Evolutionary conservation across 176 grass and related monocot species (phyloP).

Genomic region (Oryza brachyantha): DNA sequence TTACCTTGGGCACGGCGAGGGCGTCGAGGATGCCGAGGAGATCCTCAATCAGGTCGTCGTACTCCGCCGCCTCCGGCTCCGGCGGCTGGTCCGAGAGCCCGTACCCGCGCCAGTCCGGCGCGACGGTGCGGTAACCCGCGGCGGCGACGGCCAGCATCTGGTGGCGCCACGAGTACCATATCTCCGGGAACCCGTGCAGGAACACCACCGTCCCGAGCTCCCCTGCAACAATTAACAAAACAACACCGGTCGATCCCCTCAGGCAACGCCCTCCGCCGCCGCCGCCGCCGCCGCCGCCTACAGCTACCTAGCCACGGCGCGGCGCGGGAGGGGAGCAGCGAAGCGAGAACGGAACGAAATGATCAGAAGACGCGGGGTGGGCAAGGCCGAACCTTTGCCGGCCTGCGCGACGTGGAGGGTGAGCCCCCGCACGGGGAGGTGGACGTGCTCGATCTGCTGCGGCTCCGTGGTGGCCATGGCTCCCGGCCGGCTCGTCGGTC

Average conservation of each 20-base stretch:
- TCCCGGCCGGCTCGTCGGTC: no score
- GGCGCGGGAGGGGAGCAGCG: no score
- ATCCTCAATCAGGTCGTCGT: slow-evolving; percentile 33
- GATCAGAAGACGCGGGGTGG: no score
- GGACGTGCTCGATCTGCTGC: slow-evolving; percentile 39
- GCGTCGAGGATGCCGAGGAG: slow-evolving; percentile 45
- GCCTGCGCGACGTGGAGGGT: slow-evolving; percentile 49
- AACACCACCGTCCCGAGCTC: slow-evolving; percentile 47
- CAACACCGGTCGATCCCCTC: no score
- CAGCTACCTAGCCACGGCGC: not conserved
- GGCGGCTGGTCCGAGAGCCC: slow-evolving; percentile 55
- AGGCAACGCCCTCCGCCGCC: no score
- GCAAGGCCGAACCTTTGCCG: slow-evolving; percentile 38
- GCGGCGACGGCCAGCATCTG: slow-evolving; percentile 59
- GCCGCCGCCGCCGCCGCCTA: no score
- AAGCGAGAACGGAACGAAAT: no score
- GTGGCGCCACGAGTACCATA: slow-evolving; percentile 68
- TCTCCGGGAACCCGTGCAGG: slow-evolving; percentile 68
- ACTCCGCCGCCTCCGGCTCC: slow-evolving; percentile 31
- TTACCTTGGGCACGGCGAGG: not conserved
- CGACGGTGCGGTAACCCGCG: slow-evolving; percentile 55
- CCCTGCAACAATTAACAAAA: not conserved
- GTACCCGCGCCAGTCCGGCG: slow-evolving; percentile 58
- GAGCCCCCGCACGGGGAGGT: slow-evolving; percentile 40
- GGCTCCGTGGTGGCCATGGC: not conserved